Percentiles rank a stretch among this genome's conserved stretches.
Evolutionary conservation across 2,329 filamentous ascomycete species (phyloP).

Genomic region (Colletotrichum spinosum): DNA sequence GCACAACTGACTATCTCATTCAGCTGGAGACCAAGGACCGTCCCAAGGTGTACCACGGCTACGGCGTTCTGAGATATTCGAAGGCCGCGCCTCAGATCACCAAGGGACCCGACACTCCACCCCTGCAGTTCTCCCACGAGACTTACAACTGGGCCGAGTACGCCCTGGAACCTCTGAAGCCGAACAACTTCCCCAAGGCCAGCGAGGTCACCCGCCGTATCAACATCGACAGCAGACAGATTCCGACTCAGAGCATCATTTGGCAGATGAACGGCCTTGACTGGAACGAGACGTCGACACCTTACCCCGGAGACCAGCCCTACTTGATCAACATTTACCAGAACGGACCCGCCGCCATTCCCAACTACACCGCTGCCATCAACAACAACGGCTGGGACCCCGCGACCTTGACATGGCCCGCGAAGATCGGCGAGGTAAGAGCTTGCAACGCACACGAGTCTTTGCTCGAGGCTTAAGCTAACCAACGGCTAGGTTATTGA

Average conservation of each 20-base stretch:
- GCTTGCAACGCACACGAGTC: slow-evolving; percentile 62
- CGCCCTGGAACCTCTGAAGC: slow-evolving; percentile 51
- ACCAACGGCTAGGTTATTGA: slow-evolving; percentile 20
- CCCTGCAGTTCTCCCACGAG: slow-evolving; percentile 48
- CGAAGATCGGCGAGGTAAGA: slow-evolving; percentile 65
- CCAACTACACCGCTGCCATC: slow-evolving; percentile 63
- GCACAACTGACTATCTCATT: slow-evolving; percentile 54
- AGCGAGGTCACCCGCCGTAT: slow-evolving; percentile 62
- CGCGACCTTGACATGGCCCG: slow-evolving; percentile 60
- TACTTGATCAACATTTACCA: slow-evolving; percentile 66
- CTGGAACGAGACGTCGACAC: slow-evolving; percentile 53
- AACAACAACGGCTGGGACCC: slow-evolving; percentile 67
- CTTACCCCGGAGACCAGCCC: slow-evolving; percentile 44
- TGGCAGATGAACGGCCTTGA: slow-evolving; percentile 52
- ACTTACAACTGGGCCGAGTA: slow-evolving; percentile 58
- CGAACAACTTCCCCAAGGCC: slow-evolving; percentile 51
- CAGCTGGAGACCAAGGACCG: slow-evolving; percentile 64
- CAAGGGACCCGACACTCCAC: slow-evolving; percentile 32
- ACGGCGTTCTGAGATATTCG: slow-evolving; percentile 60
- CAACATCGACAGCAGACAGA: slow-evolving; percentile 50
- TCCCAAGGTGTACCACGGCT: slow-evolving; percentile 56
- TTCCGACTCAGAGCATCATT: slow-evolving; percentile 1
- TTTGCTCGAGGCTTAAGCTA: not conserved
- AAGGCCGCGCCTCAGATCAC: slow-evolving; percentile 20
- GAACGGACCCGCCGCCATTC: slow-evolving; percentile 55